Evolutionary conservation across 305 asterid genomes (phyloP), one percentile per base, ranked within the genome.

Genomic region (Fraxinus latifolia): DNA sequence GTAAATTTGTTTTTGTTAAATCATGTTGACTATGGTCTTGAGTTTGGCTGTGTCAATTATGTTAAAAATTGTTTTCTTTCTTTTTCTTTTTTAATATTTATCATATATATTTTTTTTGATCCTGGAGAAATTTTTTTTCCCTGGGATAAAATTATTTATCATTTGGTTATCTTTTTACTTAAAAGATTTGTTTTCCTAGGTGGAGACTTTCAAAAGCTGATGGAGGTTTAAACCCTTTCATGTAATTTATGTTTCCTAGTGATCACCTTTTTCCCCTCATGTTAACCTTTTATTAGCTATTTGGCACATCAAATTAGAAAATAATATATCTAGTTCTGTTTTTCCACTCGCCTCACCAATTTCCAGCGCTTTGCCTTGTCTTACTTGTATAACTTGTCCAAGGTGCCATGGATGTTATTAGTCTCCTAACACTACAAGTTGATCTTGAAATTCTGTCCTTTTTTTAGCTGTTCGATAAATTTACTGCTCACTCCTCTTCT

Each of bases 1-100:
- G 27, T 17, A 58, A 58, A 58, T 8, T 58, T 58, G 25, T 58
- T 58, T 55, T 58, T 58, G 29, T 58, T 58, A 17, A 1, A 58
- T 58, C 29, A 17, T 17, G 68, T 58, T 17, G 29, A 17, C 29
- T 58, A 19, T 42, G 21, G 23, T 33, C 76, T 39, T 79, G 77
- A 77, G 44, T 77, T 80, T 83, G 62, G 75, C 32, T 65, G 17
- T 47, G 81, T 47, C 37, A 39, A 65, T 33, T 76, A 73, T 36
- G 77, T 76, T 62, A 19, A 34, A 32, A 76, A 5, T n/a, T 7
- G 27, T 19, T 50, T 76, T 31, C 25, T 19, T 17, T 58, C 3
- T 6, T 55, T 50, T 67, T 31, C n/a, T 17, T 33, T 37, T 77
- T 60, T 3, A 14, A 47, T 44, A 47, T 47, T 47, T 47, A 47